These are phyloP conservation scores for Didymella sp. DNA, from an alignment of 2,329 filamentous ascomycete genomes.

Conservation along the genomic window DNA sequence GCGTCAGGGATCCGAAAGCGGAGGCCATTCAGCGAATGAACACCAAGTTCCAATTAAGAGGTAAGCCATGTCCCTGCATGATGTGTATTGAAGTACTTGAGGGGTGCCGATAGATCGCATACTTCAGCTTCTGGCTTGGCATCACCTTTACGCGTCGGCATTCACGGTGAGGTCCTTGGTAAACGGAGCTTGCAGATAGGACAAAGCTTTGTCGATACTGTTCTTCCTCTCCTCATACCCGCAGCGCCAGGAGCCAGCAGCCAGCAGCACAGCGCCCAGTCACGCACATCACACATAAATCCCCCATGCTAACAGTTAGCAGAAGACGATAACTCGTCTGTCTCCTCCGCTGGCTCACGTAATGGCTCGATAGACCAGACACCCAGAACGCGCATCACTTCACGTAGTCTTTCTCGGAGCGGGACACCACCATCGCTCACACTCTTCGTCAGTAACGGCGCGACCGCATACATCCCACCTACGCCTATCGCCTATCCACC, in stretches of 20 bases:
- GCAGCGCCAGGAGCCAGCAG: neutral
- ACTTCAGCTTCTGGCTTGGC: constrained; percentile 3
- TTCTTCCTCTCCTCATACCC: neutral
- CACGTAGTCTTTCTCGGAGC: constrained; percentile 43
- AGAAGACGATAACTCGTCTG: constrained; percentile 30
- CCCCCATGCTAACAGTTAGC: constrained; percentile 10
- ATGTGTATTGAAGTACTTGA: neutral
- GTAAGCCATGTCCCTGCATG: constrained; percentile 29
- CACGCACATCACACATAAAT: neutral
- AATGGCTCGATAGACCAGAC: constrained; percentile 31
- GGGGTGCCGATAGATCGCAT: constrained; percentile 6
- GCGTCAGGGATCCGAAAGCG: constrained; percentile 34
- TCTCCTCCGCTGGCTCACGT: constrained; percentile 23
- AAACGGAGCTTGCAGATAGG: neutral
- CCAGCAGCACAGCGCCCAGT: neutral
- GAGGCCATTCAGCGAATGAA: constrained; percentile 36
- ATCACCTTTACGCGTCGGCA: constrained; percentile 3
- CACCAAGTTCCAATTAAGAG: constrained; percentile 46
- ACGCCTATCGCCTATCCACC: constrained; percentile 23
- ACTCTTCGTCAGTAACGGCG: constrained; percentile 47
- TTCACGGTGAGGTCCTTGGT: neutral
- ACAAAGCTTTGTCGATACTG: neutral
- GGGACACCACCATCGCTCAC: constrained; percentile 47
- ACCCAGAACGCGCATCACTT: constrained; percentile 38
- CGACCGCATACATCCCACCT: constrained; percentile 44